Conservation (phyloP, 106 monocot species). For the Triglochin maritima region DNA sequence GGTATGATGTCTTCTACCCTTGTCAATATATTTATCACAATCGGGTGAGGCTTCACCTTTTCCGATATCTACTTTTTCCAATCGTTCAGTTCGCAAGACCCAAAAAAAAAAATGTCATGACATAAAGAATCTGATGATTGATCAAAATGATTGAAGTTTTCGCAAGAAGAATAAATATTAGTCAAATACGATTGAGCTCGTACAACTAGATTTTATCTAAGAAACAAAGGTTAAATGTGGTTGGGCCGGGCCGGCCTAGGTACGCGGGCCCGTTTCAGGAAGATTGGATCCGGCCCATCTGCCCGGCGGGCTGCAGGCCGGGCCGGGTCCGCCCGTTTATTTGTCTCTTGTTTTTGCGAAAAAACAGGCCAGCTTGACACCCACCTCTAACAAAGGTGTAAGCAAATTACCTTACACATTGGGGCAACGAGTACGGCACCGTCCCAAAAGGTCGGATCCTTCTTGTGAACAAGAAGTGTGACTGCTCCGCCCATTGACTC, state of each 20-base stretch:
- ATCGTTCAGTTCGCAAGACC: neutral
- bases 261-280: no score
- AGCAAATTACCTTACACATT: constrained; percentile 97
- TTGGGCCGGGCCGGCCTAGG: no score
- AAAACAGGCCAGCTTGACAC: no score
- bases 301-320: no score
- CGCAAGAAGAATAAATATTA: no score
- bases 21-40: constrained; percentile 67
- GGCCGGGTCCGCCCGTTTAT: no score
- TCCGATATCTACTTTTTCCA: constrained; percentile 62
- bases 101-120: neutral
- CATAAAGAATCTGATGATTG: neutral
- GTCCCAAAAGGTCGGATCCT: constrained; percentile 74
- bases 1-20: constrained; percentile 83
- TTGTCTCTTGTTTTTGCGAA: no score
- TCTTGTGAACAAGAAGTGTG: constrained; percentile 63
- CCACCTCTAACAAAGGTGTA: no score
- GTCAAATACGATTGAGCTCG: no score
- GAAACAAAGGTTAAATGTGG: no score
- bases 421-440: constrained; percentile 91
- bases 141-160: neutral
- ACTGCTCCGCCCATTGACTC: constrained; percentile 99
- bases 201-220: no score
- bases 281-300: no score
- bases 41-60: constrained; percentile 85